phyloP scores from a whole-genome alignment of 2,329 filamentous ascomycete genomes.

The Paraphaeosphaeria minitans region DNA sequence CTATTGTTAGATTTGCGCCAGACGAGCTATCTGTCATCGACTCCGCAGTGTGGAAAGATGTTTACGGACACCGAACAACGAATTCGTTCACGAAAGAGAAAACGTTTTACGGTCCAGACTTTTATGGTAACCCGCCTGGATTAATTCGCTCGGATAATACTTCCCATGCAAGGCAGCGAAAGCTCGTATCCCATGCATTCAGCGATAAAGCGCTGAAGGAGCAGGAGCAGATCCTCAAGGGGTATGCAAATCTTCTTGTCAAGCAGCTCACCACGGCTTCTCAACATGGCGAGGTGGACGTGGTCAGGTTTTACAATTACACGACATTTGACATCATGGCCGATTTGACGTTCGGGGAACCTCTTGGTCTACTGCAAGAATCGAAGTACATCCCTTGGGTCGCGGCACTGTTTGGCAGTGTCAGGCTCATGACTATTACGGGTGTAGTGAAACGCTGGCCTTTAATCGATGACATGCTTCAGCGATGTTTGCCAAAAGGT shows the following conservation, averaged over 20 bases:
- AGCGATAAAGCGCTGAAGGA: constrained; percentile 44
- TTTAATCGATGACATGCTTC: constrained; percentile 13
- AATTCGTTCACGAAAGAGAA: constrained; percentile 38
- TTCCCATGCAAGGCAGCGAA: constrained; percentile 42
- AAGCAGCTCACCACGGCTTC: constrained; percentile 37
- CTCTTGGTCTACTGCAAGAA: constrained; percentile 24
- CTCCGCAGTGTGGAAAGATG: constrained; percentile 45
- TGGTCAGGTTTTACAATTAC: constrained; percentile 34
- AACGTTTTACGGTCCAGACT: constrained; percentile 38
- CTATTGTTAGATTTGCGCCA: constrained; percentile 45
- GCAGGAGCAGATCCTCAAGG: constrained; percentile 43
- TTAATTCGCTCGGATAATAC: constrained; percentile 39
- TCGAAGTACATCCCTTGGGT: constrained; percentile 38
- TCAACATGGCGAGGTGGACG: constrained; percentile 17
- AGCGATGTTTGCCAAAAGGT: constrained; percentile 11
- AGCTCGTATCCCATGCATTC: constrained; percentile 46
- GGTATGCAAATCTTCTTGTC: constrained; percentile 46
- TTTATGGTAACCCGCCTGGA: constrained; percentile 31
- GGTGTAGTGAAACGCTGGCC: constrained; percentile 18
- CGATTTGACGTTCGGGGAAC: constrained; percentile 39
- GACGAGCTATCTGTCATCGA: constrained; percentile 47
- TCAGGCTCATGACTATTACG: constrained; percentile 14
- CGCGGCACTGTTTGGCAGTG: constrained; percentile 19
- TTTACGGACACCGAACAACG: constrained; percentile 44
- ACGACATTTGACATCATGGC: constrained; percentile 35